Evolutionary conservation across 2,329 filamentous ascomycete species (phyloP).

Genomic region (Aureobasidium uvarum): DNA sequence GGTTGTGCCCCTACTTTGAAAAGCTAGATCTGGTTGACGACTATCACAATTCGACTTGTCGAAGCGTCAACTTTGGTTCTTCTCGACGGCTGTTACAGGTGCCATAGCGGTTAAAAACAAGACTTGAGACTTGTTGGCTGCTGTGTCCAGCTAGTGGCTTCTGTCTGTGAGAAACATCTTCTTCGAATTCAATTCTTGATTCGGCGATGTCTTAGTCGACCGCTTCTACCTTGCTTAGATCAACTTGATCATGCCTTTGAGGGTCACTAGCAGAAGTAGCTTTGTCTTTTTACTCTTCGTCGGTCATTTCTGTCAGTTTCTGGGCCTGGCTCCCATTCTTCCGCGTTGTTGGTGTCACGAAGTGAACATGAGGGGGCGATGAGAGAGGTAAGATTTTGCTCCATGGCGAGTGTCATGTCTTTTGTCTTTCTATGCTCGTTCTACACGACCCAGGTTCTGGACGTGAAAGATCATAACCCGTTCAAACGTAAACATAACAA

Average conservation of each 20-base stretch:
- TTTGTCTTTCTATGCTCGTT: neutral
- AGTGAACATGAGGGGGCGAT: neutral
- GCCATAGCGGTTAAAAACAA: neutral
- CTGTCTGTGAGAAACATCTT: neutral
- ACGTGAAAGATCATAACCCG: neutral
- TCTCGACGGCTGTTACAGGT: neutral
- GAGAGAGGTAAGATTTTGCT: neutral
- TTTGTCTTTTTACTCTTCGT: neutral
- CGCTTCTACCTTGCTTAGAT: neutral
- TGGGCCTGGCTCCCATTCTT: neutral
- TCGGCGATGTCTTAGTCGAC: neutral
- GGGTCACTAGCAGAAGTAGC: too few relatives aligned
- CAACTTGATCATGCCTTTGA: neutral
- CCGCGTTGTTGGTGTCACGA: neutral
- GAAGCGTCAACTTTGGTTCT: neutral
- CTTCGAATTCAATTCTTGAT: neutral
- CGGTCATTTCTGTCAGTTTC: neutral
- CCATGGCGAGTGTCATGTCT: neutral
- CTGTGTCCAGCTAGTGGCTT: neutral
- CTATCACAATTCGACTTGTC: neutral
- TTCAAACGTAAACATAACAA: conserved; percentile 47
- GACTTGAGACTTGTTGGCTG: neutral
- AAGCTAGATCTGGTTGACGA: neutral
- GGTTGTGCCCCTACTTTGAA: neutral
- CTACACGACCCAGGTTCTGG: neutral